Evolutionary conservation across 169 alveolate species (phyloP), one percentile per base, ranked within the genome.

Genomic region (Hepatocystis sp.): DNA sequence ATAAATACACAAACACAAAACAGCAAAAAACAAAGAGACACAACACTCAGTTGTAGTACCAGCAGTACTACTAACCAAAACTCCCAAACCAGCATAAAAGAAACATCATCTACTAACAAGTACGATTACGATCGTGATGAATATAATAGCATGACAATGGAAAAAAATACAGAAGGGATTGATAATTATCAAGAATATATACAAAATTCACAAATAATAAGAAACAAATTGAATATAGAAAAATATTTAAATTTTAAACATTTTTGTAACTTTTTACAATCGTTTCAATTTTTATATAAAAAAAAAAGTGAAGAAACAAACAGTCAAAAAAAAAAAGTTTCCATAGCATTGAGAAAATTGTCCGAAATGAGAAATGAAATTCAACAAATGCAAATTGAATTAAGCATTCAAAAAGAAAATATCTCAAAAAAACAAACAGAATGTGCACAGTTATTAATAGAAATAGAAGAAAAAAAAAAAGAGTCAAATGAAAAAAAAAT

Each of bases 401-500:
- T 96, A 30, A 94, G 96, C 67, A 86, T 93, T 17, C 94, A 93
- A 58, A 67, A 95, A 64, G 96, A 94, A 34, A 95, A 95, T 78
- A 95, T 95, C 36, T 91, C 93, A 25, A 95, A 95, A 85, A 88
- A 93, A 56, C 93, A 95, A 67, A 94, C 94, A 84, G 96, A 93
- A 63, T 93, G 97, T 39, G 97, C 96, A 46, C 97, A 93, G 46
- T 84, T 96, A 27, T 92, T 95, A 91, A 94, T 94, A 42, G 95
- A 92, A 71, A 94, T 93, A 64, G 95, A 93, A 19, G 91, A 92
- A 84, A 95, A 95, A 32, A 88, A 95, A 94, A 85, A 91, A 51
- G 89, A 81, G 47, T 81, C 89, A 2, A 60, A 81, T 63, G 84
- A 81, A 21, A 81, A 81, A 36, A 81, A 81, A 32, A 76, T 32